Evolutionary conservation across 1,139 yeast species (phyloP), one percentile per base, ranked within the genome.

Genomic region (Geotrichum fermentans): DNA sequence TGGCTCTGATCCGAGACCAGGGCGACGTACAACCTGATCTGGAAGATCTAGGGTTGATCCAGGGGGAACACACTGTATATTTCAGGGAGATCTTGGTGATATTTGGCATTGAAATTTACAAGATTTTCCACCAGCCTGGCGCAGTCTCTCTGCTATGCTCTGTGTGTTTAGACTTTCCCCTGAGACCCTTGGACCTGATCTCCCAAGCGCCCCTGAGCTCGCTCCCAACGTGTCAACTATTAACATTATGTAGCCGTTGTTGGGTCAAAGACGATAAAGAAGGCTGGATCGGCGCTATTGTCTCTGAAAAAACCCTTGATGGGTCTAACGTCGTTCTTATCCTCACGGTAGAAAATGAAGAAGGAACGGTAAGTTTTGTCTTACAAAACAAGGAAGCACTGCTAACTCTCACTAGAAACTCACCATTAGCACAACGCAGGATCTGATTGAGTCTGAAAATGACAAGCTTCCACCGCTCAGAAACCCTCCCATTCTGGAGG

Each of bases 251-350:
- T 35, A 68, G 72, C 66, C 90, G 96, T 61, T 90, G 97, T 71
- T 92, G 98, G 98, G 82, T 85, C 61, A 96, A 95, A 32, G 94
- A 87, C 67, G 88, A 83, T 53, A 75, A 77, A 50, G 78, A 79
- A 59, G 98, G 97, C 29, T 92, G 97, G 96, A 73, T 89, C 36
- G 95, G 96, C 39, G 94, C 89, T 43, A 83, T 82, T 53, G 88
- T 92, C 45, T 73, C 77, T 52, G 73, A 78, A 49, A 67, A 73
- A 45, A 66, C 72, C 13, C 73, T 70, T 36, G 74, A 74, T 53
- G 77, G 73, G 48, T 55, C 58, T 37, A 81, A 78, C 55, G 79
- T 79, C 58, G 71, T 73, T 44, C 68, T 88, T 55, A 80, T 77
- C 53, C 71, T 92, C 51, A 75, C 45, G 3, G 24, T 43, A 5